Evolutionary conservation across 495 filamentous ascomycete species (phyloP).

Genomic region (Lichenothelia convexa): DNA sequence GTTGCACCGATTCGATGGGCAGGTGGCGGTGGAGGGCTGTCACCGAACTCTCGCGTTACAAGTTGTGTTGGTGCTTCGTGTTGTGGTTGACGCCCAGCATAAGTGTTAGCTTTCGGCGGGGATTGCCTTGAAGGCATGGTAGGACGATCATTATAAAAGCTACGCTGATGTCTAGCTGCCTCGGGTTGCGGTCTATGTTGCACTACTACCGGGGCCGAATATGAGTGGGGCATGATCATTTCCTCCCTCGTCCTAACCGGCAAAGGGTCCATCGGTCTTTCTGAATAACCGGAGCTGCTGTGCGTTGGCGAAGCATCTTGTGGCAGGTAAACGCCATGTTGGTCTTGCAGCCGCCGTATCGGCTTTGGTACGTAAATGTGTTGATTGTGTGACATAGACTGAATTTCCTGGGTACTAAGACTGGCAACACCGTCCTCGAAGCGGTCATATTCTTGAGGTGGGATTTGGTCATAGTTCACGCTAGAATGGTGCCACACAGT

Average conservation of each 20-base stretch:
- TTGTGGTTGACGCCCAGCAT: too few species aligned
- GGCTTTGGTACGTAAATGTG: background rate
- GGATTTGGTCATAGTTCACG: too few species aligned
- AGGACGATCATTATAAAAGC: background rate
- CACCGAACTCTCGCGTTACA: too few species aligned
- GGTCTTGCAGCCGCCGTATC: background rate
- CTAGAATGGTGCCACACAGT: too few species aligned
- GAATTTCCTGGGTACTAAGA: too few species aligned
- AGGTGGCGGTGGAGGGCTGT: constrained; percentile 20
- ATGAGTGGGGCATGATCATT: constrained; percentile 13
- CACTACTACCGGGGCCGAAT: constrained; percentile 13
- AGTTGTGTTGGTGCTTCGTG: too few species aligned
- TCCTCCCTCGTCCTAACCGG: constrained; percentile 1
- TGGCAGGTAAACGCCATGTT: background rate
- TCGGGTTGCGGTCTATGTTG: background rate
- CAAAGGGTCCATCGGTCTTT: constrained; percentile 7
- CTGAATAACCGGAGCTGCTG: constrained; percentile 2
- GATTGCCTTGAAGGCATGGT: too few species aligned
- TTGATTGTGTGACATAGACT: background rate
- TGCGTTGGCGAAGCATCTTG: background rate
- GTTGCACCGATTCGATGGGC: constrained; percentile 20
- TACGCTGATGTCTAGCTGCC: background rate
- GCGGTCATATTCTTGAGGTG: too few species aligned
- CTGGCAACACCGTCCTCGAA: too few species aligned
- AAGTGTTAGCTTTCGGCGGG: too few species aligned